phyloP scores from a whole-genome alignment of 345 rosid species.

The Citropsis articulata region DNA sequence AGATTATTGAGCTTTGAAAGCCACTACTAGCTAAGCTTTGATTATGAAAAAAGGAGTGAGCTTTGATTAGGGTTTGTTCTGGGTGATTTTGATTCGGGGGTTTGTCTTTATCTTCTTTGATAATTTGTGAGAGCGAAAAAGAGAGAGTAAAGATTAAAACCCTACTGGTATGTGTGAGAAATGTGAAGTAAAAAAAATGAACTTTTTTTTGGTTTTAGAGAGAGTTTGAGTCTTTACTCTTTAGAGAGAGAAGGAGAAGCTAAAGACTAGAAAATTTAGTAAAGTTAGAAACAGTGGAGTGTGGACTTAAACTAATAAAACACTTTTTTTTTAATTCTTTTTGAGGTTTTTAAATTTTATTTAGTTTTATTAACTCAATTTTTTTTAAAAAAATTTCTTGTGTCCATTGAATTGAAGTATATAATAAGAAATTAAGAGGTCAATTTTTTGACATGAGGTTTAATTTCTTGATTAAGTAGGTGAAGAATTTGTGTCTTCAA shows the following conservation, averaged over 20 bases:
- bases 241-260: conserved; percentile 6
- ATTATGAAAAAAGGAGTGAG: conserved; percentile 17
- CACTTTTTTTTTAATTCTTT: no score
- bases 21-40: conserved; percentile 29
- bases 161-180: conserved; percentile 47
- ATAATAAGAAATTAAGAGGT: conserved; percentile 1
- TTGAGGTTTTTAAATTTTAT: neutral
- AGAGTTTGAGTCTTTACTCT: conserved; percentile 7
- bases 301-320: neutral
- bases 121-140: conserved; percentile 36
- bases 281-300: neutral
- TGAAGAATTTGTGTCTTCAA: conserved; percentile 27
- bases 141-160: conserved; percentile 53
- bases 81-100: conserved; percentile 13
- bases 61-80: conserved; percentile 33
- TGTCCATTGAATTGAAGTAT: neutral
- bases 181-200: conserved; percentile 26
- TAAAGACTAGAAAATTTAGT: neutral
- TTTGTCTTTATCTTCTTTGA: conserved; percentile 43
- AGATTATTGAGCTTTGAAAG: conserved; percentile 27
- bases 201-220: neutral
- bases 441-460: conserved; percentile 21
- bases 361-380: conserved; percentile 5
- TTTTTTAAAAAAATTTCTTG: neutral
- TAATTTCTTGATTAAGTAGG: conserved; percentile 25